Conservation (phyloP, 1,284 basidiomycete genomes). For the Austroboletus novae-zelandiae region DNA sequence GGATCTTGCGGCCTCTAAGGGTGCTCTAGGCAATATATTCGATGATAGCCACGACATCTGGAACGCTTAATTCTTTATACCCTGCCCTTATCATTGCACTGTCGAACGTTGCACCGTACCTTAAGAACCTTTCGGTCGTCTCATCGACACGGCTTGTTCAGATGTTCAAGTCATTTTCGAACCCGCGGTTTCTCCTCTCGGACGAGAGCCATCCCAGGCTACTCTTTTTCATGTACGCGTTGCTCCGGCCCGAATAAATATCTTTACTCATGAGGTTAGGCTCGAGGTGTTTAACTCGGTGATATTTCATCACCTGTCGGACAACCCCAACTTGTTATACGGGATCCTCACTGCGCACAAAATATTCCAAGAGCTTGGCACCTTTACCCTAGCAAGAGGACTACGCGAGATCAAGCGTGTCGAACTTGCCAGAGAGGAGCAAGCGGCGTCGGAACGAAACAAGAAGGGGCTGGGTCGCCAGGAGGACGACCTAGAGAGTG, state of each 20-base stretch:
- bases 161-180: constrained; percentile 87
- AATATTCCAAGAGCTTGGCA: constrained; percentile 83
- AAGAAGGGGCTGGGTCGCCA: constrained; percentile 32
- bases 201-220: constrained; percentile 93
- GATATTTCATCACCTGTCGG: constrained; percentile 64
- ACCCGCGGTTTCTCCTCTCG: constrained; percentile 84
- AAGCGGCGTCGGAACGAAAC: constrained; percentile 37
- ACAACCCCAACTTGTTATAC: constrained; percentile 89
- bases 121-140: constrained; percentile 78
- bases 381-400: constrained; percentile 81
- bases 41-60: constrained; percentile 86
- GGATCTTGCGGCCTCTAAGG: constrained; percentile 7
- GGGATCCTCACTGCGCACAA: constrained; percentile 81
- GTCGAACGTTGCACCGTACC: constrained; percentile 84
- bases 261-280: constrained; percentile 40
- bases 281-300: constrained; percentile 90
- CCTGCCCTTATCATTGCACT: constrained; percentile 89
- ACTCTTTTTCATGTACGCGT: constrained; percentile 79
- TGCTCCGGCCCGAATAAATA: background rate
- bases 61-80: constrained; percentile 78
- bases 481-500: constrained; percentile 31
- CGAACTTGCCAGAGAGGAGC: constrained; percentile 71
- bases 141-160: constrained; percentile 83
- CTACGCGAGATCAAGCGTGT: constrained; percentile 80
- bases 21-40: constrained; percentile 74